phyloP scores from a whole-genome alignment of 345 rosid species.

The Citrus hindsii region DNA sequence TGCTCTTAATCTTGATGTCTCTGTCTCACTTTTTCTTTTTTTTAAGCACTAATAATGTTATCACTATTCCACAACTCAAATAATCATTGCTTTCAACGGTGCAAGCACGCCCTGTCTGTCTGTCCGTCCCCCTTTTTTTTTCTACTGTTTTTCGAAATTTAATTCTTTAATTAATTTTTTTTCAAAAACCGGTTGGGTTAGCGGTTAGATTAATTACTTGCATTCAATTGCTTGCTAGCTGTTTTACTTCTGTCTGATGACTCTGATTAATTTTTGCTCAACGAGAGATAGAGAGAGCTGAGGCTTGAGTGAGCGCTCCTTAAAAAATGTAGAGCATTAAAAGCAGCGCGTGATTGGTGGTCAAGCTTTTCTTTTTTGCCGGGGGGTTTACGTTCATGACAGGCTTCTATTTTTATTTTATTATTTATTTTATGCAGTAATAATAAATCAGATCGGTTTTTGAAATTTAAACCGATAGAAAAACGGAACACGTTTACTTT shows the following conservation, averaged over 20 bases:
- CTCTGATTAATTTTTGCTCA: background rate
- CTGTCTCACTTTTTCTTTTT: background rate
- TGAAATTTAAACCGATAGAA: background rate
- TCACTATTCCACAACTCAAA: background rate
- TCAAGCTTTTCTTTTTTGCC: background rate
- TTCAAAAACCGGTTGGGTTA: too few species aligned
- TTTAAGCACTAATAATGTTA: background rate
- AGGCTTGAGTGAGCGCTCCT: too few species aligned
- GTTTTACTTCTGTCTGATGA: background rate
- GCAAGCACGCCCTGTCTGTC: slow-evolving; percentile 27
- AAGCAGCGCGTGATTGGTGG: slow-evolving; percentile 41
- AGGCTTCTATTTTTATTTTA: background rate
- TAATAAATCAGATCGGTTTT: background rate
- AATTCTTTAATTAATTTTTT: too few species aligned
- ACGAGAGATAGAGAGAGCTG: too few species aligned
- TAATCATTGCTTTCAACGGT: slow-evolving; percentile 12
- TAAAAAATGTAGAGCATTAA: slow-evolving; percentile 2
- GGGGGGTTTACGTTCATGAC: background rate
- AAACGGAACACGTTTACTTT: background rate
- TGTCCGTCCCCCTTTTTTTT: background rate
- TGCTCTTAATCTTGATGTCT: background rate
- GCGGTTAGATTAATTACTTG: too few species aligned
- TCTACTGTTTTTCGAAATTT: too few species aligned
- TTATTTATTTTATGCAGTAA: background rate
- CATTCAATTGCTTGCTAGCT: background rate